phyloP scores from a whole-genome alignment of 768 basidiomycete genomes.

The Coprinopsis sp. region DNA sequence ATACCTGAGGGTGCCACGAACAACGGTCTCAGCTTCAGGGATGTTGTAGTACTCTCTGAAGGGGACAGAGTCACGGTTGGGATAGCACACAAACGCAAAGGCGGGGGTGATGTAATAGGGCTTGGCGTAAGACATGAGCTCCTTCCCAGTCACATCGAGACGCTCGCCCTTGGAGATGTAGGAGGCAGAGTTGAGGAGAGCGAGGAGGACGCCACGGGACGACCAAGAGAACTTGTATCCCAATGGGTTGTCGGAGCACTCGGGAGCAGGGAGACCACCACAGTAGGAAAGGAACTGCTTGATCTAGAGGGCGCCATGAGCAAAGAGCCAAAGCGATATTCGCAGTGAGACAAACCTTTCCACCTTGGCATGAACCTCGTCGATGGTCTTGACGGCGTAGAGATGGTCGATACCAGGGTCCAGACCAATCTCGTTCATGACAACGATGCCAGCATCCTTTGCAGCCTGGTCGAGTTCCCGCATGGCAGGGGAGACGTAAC shows the following conservation, averaged over 20 bases:
- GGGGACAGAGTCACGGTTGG: constrained; percentile 89
- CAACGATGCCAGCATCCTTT: constrained; percentile 85
- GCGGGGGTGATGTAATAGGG: constrained; percentile 95
- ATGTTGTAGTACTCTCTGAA: constrained; percentile 92
- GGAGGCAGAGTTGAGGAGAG: constrained; percentile 85
- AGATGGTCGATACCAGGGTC: constrained; percentile 95
- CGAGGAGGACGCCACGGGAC: constrained; percentile 91
- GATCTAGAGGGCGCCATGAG: constrained; percentile 42
- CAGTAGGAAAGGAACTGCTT: constrained; percentile 94
- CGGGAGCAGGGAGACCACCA: constrained; percentile 91
- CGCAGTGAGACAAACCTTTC: constrained; percentile 58
- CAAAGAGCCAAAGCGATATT: constrained; percentile 3
- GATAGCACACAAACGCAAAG: constrained; percentile 94
- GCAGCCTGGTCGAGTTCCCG: constrained; percentile 75
- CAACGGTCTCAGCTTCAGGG: constrained; percentile 87
- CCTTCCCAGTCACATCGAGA: constrained; percentile 64
- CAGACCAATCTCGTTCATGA: constrained; percentile 97
- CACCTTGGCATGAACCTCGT: constrained; percentile 89
- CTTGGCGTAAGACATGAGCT: constrained; percentile 87
- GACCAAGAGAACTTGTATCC: constrained; percentile 99
- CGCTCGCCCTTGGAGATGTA: constrained; percentile 66
- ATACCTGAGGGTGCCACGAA: constrained; percentile 91
- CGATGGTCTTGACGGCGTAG: constrained; percentile 91
- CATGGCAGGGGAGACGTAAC: constrained; percentile 91
- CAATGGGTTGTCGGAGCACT: constrained; percentile 88